Evolutionary conservation across 768 basidiomycete genomes (phyloP).

Genomic region (Coprinopsis marcescibilis): DNA sequence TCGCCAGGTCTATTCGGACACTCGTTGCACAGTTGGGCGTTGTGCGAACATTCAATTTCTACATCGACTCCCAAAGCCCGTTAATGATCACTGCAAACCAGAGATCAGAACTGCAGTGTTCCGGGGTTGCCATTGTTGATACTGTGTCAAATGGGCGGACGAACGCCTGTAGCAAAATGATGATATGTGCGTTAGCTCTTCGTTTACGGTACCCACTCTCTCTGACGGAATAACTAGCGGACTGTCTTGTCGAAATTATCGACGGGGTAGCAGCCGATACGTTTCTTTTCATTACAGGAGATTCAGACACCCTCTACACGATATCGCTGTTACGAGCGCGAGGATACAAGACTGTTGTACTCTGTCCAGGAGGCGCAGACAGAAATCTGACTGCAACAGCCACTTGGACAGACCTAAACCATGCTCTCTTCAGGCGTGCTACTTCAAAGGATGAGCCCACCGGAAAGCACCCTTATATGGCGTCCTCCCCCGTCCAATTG

Average conservation of each 20-base stretch:
- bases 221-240: too few species aligned
- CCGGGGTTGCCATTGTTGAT: constrained; percentile 4
- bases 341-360: not conserved
- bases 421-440: not conserved
- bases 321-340: not conserved
- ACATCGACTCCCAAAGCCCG: not conserved
- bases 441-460: not conserved
- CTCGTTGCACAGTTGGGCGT: constrained; percentile 4
- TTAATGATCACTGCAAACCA: not conserved
- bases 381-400: not conserved
- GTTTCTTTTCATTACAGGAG: not conserved
- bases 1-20: constrained; percentile 3
- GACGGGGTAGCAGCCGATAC: not conserved
- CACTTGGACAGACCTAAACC: not conserved
- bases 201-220: too few species aligned
- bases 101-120: constrained; percentile 2
- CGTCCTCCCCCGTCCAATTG: too few species aligned
- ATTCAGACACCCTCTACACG: not conserved
- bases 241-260: not conserved
- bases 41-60: constrained; percentile 9
- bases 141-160: not conserved
- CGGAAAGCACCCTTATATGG: not conserved
- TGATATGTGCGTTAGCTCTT: not conserved
- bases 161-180: not conserved
- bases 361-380: not conserved